Evolutionary conservation across 805 yeast genomes (phyloP).

Genomic region (Candida ficus): DNA sequence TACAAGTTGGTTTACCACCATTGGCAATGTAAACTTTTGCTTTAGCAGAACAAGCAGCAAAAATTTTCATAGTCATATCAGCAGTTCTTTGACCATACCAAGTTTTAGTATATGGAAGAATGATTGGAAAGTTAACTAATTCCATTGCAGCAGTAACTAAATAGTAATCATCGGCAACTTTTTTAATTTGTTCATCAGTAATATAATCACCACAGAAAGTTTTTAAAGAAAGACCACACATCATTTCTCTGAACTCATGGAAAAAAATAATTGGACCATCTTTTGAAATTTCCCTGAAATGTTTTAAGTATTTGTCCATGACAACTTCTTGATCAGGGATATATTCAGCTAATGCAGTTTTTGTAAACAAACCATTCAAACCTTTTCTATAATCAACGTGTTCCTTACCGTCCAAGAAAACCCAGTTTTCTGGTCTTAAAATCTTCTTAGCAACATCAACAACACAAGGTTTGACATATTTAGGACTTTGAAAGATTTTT

Average conservation of each 20-base stretch:
- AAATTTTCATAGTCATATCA: constrained; percentile 88
- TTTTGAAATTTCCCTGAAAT: constrained; percentile 52
- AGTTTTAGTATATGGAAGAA: constrained; percentile 91
- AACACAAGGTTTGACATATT: constrained; percentile 92
- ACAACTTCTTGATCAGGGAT: constrained; percentile 79
- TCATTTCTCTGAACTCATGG: constrained; percentile 91
- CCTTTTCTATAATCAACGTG: constrained; percentile 92
- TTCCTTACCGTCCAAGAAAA: constrained; percentile 91
- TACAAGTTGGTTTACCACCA: constrained; percentile 79
- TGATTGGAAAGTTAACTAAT: constrained; percentile 95
- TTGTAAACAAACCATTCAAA: constrained; percentile 84
- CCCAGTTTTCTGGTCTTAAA: constrained; percentile 96
- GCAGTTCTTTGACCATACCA: constrained; percentile 97
- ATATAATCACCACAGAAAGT: constrained; percentile 96
- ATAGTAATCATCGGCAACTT: constrained; percentile 89
- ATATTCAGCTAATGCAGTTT: constrained; percentile 75
- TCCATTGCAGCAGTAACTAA: constrained; percentile 93
- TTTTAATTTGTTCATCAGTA: constrained; percentile 83
- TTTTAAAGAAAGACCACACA: constrained; percentile 89
- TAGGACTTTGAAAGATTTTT: constrained; percentile 78
- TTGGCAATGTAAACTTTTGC: constrained; percentile 75
- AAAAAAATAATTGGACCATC: constrained; percentile 73
- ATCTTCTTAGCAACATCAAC: constrained; percentile 96
- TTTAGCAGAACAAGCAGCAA: constrained; percentile 81
- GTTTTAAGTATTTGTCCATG: constrained; percentile 76